These are phyloP conservation scores for Pholiota microspora DNA, from an alignment of 768 basidiomycete genomes.

Conservation along the genomic window DNA sequence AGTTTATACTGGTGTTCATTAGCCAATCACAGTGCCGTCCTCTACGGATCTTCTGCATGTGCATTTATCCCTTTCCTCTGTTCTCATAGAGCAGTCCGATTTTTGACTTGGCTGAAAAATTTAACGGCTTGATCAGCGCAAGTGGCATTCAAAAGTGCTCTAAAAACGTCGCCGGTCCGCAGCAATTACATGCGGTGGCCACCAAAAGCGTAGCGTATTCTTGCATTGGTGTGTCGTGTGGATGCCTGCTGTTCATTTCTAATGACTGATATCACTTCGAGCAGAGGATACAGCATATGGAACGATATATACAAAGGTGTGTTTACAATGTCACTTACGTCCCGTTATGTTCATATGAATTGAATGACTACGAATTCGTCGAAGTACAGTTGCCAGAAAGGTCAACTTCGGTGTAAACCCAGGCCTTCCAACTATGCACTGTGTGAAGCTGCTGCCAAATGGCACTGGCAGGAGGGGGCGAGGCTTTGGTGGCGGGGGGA, in stretches of 20 bases:
- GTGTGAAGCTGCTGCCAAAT: not conserved
- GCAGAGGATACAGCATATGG: not conserved
- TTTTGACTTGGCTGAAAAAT: not conserved
- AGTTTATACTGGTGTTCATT: conserved; percentile 1
- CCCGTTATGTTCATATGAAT: conserved; percentile 4
- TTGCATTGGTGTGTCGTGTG: not conserved
- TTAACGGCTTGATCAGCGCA: not conserved
- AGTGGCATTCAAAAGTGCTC: not conserved
- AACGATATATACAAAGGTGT: not conserved
- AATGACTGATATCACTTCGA: conserved; percentile 1
- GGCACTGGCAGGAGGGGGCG: not conserved
- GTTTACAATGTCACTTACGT: not conserved
- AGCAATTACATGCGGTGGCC: not conserved
- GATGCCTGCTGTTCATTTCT: not conserved
- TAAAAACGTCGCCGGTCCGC: not conserved
- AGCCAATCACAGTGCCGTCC: conserved; percentile 3
- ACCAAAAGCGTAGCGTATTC: not conserved
- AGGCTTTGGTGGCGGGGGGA: not conserved
- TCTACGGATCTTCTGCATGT: conserved; percentile 5
- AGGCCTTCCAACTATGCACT: not conserved
- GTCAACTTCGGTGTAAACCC: not conserved
- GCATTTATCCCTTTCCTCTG: not conserved
- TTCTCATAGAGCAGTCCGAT: not conserved
- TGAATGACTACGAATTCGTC: not conserved
- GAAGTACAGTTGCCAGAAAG: not conserved